phyloP scores from a whole-genome alignment of 768 basidiomycete genomes.

The Austroboletus eburneus region DNA sequence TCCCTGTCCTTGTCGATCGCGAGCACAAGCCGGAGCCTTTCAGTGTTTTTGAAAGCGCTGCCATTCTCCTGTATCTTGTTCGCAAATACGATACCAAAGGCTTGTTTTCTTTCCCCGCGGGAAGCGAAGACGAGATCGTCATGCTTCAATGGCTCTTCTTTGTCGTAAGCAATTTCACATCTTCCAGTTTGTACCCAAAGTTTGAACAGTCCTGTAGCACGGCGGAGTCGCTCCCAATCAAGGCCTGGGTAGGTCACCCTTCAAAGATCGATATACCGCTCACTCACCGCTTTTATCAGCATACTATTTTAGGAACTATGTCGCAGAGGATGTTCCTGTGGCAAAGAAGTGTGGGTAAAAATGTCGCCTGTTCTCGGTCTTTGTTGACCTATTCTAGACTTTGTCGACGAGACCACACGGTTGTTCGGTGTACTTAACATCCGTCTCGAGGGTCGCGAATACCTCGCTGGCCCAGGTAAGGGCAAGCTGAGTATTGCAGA shows the following conservation, averaged over 20 bases:
- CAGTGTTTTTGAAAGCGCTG: conserved; percentile 69
- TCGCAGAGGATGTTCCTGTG: conserved; percentile 69
- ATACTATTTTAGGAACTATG: conserved; percentile 64
- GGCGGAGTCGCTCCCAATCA: conserved; percentile 88
- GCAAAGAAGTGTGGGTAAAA: conserved; percentile 50
- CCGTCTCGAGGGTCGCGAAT: conserved; percentile 72
- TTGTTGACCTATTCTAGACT: conserved; percentile 44
- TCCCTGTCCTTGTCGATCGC: conserved; percentile 64
- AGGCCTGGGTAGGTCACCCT: conserved; percentile 47
- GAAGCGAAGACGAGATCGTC: conserved; percentile 60
- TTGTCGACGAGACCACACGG: conserved; percentile 75
- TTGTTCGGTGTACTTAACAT: conserved; percentile 82
- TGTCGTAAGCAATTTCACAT: conserved; percentile 39
- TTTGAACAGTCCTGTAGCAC: conserved; percentile 44
- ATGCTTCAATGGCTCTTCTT: conserved; percentile 88
- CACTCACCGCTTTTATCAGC: conserved; percentile 32
- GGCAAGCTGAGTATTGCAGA: conserved; percentile 73
- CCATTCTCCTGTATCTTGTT: conserved; percentile 78
- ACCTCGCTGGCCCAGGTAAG: conserved; percentile 68
- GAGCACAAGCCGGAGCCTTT: conserved; percentile 51
- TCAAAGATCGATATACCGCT: no score
- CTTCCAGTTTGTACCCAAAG: neutral
- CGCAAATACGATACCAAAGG: conserved; percentile 79
- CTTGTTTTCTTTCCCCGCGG: conserved; percentile 63
- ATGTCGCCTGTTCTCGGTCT: neutral